A percentile compares a stretch with the other conserved stretches of the same genome.
Evolutionary conservation across 139 green algal genomes (phyloP).

Genomic region (Dunaliella primolecta): DNA sequence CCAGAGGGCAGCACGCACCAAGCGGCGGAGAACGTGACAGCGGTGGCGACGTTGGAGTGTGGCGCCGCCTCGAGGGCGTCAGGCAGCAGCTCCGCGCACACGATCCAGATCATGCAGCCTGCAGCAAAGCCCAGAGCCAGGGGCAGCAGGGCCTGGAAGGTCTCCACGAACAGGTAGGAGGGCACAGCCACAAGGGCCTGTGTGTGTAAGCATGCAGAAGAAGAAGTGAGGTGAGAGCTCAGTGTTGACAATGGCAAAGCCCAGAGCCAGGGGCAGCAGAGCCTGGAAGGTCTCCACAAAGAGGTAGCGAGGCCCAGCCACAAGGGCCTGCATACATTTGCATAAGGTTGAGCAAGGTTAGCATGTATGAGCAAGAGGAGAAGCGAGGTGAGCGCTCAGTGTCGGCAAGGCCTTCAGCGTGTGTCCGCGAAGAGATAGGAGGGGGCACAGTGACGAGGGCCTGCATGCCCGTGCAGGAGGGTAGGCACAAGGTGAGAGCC

Average conservation of each 20-base stretch:
- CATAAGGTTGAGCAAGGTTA: too few species aligned
- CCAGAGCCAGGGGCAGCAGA: conserved; percentile 87
- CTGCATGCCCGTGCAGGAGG: too few species aligned
- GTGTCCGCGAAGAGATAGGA: background rate
- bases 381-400: too few species aligned
- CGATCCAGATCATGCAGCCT: conserved; percentile 98
- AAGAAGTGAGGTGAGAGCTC: conserved; percentile 19
- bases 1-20: conserved; percentile 44
- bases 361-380: too few species aligned
- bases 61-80: conserved; percentile 77
- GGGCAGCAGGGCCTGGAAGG: conserved; percentile 84
- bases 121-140: conserved; percentile 94
- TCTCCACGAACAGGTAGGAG: conserved; percentile 91
- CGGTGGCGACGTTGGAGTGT: conserved; percentile 72
- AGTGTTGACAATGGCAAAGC: too few species aligned
- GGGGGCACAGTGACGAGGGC: too few species aligned
- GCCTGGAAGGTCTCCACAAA: conserved; percentile 90
- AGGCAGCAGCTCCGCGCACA: conserved; percentile 93
- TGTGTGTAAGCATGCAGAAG: background rate
- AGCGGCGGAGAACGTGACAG: conserved; percentile 82
- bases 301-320: conserved; percentile 89
- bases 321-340: conserved; percentile 45
- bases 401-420: background rate
- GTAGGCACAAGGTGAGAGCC: too few species aligned
- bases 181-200: conserved; percentile 82